Percentiles rank a stretch among this genome's conserved stretches.
These are phyloP conservation scores for Boletus tylopilopsis DNA, from an alignment of 768 basidiomycete species.

Conservation along the genomic window DNA sequence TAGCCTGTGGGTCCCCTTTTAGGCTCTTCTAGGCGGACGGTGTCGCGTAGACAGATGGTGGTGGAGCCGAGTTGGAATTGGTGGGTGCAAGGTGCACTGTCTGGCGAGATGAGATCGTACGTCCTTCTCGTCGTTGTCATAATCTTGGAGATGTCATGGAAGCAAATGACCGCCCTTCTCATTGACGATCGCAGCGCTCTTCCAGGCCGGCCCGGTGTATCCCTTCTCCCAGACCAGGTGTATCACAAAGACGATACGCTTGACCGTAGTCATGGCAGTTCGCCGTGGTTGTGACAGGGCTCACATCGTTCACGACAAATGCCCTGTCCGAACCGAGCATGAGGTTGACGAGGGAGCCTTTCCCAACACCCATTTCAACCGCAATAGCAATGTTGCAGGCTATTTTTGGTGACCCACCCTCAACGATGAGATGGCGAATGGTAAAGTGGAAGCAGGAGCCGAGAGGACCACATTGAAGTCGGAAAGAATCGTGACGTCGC, in stretches of 20 bases:
- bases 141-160: slow-evolving; percentile 17
- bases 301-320: slow-evolving; percentile 10
- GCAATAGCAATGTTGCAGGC: slow-evolving; percentile 36
- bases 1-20: too few relatives aligned
- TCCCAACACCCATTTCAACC: slow-evolving; percentile 34
- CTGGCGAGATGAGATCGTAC: slow-evolving; percentile 20
- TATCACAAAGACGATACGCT: slow-evolving; percentile 28
- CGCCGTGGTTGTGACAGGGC: slow-evolving; percentile 18
- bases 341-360: slow-evolving; percentile 22
- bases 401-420: slow-evolving; percentile 19
- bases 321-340: slow-evolving; percentile 17
- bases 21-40: too few relatives aligned
- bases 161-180: slow-evolving; percentile 25
- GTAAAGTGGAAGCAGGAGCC: slow-evolving; percentile 21
- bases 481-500: slow-evolving; percentile 27
- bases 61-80: slow-evolving; percentile 20
- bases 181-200: slow-evolving; percentile 18
- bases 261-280: slow-evolving; percentile 24
- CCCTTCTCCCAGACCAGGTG: slow-evolving; percentile 28
- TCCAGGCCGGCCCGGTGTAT: slow-evolving; percentile 14
- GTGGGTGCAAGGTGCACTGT: slow-evolving; percentile 35
- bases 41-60: slow-evolving; percentile 22
- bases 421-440: slow-evolving; percentile 13
- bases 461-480: slow-evolving; percentile 31
- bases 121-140: slow-evolving; percentile 17